Evolutionary conservation across 257 asterid species (phyloP).

Genomic region (Solanum microdontum): DNA sequence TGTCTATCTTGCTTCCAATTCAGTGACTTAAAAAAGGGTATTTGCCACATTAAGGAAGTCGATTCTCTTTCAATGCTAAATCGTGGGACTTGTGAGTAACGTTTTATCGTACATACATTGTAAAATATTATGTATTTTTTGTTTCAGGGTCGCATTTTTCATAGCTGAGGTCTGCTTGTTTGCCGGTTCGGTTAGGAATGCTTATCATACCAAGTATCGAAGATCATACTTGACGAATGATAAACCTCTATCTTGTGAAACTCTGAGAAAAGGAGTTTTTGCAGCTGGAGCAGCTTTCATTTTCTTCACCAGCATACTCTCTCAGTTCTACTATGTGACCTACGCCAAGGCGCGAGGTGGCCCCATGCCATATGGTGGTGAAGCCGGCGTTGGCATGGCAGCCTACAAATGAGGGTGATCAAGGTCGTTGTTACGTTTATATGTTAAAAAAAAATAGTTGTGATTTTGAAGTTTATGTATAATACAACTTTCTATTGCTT

Average conservation of each 20-base stretch:
- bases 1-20: not conserved
- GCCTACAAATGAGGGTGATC: conserved; percentile 38
- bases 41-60: not conserved
- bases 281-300: conserved; percentile 90
- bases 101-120: not conserved
- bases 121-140: not conserved
- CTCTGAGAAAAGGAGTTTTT: conserved; percentile 80
- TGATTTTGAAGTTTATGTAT: not conserved
- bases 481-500: not conserved
- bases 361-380: conserved; percentile 36
- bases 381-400: conserved; percentile 61
- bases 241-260: conserved; percentile 65
- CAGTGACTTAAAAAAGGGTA: not conserved
- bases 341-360: conserved; percentile 47
- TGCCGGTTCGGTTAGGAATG: conserved; percentile 87
- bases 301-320: conserved; percentile 58
- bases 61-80: not conserved
- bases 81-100: not conserved
- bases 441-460: not conserved
- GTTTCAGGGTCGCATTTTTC: conserved; percentile 60
- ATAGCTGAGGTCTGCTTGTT: conserved; percentile 73
- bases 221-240: conserved; percentile 8
- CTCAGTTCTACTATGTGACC: conserved; percentile 55
- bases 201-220: conserved; percentile 78
- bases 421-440: not conserved